Conservation (phyloP, 345 rosid species). For the Melaleuca alternifolia region DNA sequence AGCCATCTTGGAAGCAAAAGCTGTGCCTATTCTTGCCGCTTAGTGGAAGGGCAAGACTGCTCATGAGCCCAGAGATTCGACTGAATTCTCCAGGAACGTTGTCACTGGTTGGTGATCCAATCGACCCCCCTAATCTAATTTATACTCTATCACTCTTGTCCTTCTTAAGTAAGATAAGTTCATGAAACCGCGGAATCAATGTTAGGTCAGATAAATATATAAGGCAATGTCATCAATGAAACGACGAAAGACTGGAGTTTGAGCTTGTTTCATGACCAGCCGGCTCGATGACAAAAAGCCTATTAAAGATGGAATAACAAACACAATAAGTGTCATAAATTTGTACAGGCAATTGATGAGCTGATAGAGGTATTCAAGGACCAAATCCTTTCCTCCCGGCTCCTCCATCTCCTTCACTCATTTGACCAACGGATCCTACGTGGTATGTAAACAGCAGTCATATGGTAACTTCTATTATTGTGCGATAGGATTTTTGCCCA, state of each 20-base stretch:
- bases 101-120: slow-evolving; percentile 36
- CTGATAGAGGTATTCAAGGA: slow-evolving; percentile 46
- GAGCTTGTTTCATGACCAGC: too few relatives aligned
- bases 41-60: slow-evolving; percentile 56
- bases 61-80: slow-evolving; percentile 35
- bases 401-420: slow-evolving; percentile 59
- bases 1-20: slow-evolving; percentile 42
- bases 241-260: neutral
- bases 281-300: too few relatives aligned
- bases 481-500: neutral
- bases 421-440: slow-evolving; percentile 34
- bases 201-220: neutral
- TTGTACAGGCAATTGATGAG: slow-evolving; percentile 54
- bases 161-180: too few relatives aligned
- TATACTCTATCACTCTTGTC: neutral
- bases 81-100: slow-evolving; percentile 59
- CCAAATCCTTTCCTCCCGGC: slow-evolving; percentile 48
- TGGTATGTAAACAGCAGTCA: slow-evolving; percentile 17
- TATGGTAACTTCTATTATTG: neutral
- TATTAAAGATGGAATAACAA: too few relatives aligned
- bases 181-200: neutral
- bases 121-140: neutral
- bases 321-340: too few relatives aligned
- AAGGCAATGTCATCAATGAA: neutral
- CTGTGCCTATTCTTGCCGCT: slow-evolving; percentile 32